Evolutionary conservation across 2,329 filamentous ascomycete genomes (phyloP).

Genomic region (Penicillium olsonii): DNA sequence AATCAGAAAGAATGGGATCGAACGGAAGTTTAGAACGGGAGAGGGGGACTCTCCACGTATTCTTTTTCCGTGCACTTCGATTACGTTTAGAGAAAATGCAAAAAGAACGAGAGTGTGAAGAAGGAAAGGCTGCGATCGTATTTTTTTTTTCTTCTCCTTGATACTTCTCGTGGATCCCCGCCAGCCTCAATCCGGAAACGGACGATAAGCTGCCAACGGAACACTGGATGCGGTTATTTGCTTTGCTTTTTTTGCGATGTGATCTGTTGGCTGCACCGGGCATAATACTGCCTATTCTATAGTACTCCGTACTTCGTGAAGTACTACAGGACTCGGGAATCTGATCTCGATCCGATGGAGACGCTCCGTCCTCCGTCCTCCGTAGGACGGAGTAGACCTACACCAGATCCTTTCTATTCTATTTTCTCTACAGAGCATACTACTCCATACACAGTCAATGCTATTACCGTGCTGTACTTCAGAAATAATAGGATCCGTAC

Average conservation of each 20-base stretch:
- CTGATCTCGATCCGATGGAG: too few species aligned
- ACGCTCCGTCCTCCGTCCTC: too few species aligned
- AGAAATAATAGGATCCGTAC: too few species aligned
- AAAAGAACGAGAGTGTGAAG: not conserved
- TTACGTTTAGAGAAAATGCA: not conserved
- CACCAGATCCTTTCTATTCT: too few species aligned
- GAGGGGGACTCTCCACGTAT: constrained; percentile 14
- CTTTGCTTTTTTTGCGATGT: not conserved
- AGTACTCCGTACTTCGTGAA: not conserved
- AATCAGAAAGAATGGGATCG: constrained; percentile 14
- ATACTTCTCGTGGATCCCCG: constrained; percentile 31
- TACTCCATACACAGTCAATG: too few species aligned
- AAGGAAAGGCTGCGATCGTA: constrained; percentile 7
- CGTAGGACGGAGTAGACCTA: too few species aligned
- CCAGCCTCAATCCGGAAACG: constrained; percentile 39
- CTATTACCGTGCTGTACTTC: too few species aligned
- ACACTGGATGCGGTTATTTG: constrained; percentile 15
- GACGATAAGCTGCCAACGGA: constrained; percentile 28
- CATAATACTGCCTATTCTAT: too few species aligned
- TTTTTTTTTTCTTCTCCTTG: constrained; percentile 4
- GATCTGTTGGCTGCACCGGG: not conserved
- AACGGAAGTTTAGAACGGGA: constrained; percentile 14
- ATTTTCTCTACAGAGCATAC: too few species aligned
- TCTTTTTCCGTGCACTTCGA: constrained; percentile 1
- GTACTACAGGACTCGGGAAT: not conserved